phyloP scores from a whole-genome alignment of 345 rosid species.

The Eucalyptus cladocalyx region DNA sequence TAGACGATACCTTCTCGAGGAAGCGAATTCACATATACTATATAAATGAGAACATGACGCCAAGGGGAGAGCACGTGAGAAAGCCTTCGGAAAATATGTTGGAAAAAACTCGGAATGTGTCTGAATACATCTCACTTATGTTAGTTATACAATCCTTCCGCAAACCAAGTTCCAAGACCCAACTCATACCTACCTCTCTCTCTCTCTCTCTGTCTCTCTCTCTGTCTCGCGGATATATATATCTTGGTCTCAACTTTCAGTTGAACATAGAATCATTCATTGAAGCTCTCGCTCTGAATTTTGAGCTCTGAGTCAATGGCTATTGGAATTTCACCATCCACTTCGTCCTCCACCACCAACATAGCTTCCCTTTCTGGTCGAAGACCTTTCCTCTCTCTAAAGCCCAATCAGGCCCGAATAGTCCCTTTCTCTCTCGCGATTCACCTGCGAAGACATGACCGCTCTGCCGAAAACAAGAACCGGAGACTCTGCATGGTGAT shows the following conservation, averaged over 20 bases:
- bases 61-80: neutral
- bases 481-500: neutral
- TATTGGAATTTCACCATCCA: neutral
- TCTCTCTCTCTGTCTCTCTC: neutral
- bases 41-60: neutral
- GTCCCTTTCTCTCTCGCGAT: neutral
- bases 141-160: neutral
- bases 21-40: neutral
- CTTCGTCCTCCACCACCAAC: neutral
- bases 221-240: neutral
- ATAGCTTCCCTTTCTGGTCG: neutral
- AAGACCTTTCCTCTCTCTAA: neutral
- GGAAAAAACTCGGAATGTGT: neutral
- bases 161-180: neutral
- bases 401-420: neutral
- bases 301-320: neutral
- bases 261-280: neutral
- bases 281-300: neutral
- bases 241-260: neutral
- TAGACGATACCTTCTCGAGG: neutral
- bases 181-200: neutral
- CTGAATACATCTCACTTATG: neutral
- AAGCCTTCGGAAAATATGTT: neutral
- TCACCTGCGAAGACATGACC: neutral
- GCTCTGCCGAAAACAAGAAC: neutral